Evolutionary conservation across 1,284 basidiomycete genomes (phyloP).

Genomic region (Cutaneotrichosporon sp.): DNA sequence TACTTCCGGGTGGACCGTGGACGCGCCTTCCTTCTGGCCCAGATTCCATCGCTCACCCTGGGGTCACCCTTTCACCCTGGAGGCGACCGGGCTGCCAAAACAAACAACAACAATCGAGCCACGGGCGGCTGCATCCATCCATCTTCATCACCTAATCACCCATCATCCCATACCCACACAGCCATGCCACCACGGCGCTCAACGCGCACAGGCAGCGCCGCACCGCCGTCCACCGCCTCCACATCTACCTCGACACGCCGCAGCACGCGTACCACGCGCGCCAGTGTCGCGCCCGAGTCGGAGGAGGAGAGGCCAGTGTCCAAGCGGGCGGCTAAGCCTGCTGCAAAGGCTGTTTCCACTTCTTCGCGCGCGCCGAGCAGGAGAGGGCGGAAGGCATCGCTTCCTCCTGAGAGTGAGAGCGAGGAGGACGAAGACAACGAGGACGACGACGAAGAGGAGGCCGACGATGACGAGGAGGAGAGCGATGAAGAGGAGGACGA

Average conservation of each 20-base stretch:
- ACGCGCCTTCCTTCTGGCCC: too few relatives aligned
- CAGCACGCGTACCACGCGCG: background rate
- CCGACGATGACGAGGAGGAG: background rate
- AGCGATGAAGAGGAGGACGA: background rate
- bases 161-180: too few relatives aligned
- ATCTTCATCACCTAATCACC: constrained; percentile 6
- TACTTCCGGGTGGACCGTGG: too few relatives aligned
- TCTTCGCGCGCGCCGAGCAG: background rate
- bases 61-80: too few relatives aligned
- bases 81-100: too few relatives aligned
- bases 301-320: too few relatives aligned
- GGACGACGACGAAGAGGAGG: background rate
- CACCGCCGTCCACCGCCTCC: background rate
- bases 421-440: background rate
- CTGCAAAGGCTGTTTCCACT: background rate
- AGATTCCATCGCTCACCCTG: too few relatives aligned
- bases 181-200: constrained; percentile 25
- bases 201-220: constrained; percentile 8
- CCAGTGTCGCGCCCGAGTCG: background rate
- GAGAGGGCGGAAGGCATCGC: background rate
- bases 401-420: background rate
- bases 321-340: too few relatives aligned
- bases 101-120: constrained; percentile 12
- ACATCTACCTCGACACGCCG: constrained; percentile 1
- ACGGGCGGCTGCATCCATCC: too few relatives aligned